Conservation (phyloP, 352 stramenopile genomes). For the Phytophthora fragariae region DNA sequence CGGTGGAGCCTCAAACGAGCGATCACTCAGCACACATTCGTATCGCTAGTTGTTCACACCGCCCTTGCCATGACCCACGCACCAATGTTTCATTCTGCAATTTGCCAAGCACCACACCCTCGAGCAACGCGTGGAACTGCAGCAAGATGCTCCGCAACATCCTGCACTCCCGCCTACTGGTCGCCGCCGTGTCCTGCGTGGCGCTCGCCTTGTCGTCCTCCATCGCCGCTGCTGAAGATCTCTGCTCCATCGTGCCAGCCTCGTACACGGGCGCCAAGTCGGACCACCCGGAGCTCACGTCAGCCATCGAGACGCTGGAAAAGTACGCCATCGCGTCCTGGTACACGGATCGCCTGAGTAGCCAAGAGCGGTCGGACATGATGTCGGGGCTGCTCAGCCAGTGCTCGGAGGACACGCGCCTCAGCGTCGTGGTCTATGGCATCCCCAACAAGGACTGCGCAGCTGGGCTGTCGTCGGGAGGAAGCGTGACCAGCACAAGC, state of each 20-base stretch:
- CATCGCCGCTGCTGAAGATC: slow-evolving; percentile 20
- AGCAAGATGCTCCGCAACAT: slow-evolving; percentile 19
- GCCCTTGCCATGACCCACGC: not conserved
- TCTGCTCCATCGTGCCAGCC: slow-evolving; percentile 40
- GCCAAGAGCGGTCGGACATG: slow-evolving; percentile 34
- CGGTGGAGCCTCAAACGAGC: slow-evolving; percentile 4
- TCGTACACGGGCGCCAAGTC: slow-evolving; percentile 45
- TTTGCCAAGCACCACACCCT: slow-evolving; percentile 17
- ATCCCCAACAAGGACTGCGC: slow-evolving; percentile 71
- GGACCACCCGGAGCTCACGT: slow-evolving; percentile 43
- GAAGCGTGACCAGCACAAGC: slow-evolving; percentile 40
- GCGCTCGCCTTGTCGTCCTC: slow-evolving; percentile 25
- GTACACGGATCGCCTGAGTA: slow-evolving; percentile 54
- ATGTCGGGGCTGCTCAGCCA: slow-evolving; percentile 37
- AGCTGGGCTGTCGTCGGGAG: slow-evolving; percentile 46
- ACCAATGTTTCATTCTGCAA: slow-evolving; percentile 29
- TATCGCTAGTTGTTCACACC: slow-evolving; percentile 9
- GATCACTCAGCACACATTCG: slow-evolving; percentile 4
- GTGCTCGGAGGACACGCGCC: slow-evolving; percentile 42
- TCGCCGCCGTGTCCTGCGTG: slow-evolving; percentile 27
- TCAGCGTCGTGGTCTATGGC: slow-evolving; percentile 71
- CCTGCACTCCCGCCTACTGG: slow-evolving; percentile 18
- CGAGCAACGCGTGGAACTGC: slow-evolving; percentile 14
- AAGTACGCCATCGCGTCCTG: slow-evolving; percentile 58
- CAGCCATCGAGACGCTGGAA: slow-evolving; percentile 45